A percentile compares a stretch with the other conserved stretches of the same genome.
phyloP scores from a whole-genome alignment of 176 grass and related monocot species.

The Puya raimondii region DNA sequence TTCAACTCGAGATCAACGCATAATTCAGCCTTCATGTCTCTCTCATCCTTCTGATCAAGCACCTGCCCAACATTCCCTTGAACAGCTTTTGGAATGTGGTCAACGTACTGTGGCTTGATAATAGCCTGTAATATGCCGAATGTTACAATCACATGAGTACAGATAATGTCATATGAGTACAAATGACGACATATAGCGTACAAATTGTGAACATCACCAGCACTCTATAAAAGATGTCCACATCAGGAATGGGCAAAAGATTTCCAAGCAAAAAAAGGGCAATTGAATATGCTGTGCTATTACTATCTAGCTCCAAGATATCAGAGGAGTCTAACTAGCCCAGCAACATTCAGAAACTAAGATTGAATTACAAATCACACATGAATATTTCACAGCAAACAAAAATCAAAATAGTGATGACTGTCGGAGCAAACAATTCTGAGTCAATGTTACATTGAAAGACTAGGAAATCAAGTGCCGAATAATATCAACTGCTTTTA shows the following conservation, averaged over 20 bases:
- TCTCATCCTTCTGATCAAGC: constrained; percentile 44
- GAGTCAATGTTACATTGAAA: no score
- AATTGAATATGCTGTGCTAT: neutral
- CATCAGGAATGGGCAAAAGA: neutral
- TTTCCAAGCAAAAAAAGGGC: neutral
- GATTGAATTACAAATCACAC: no score
- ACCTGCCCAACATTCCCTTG: constrained; percentile 60
- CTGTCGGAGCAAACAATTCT: no score
- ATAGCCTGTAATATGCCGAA: constrained; percentile 34
- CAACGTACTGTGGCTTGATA: constrained; percentile 64
- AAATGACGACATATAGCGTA: neutral
- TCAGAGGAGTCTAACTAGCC: neutral
- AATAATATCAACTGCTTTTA: no score
- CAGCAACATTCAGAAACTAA: neutral
- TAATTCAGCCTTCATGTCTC: constrained; percentile 36
- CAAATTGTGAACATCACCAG: neutral
- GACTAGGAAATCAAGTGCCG: no score
- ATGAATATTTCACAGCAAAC: no score
- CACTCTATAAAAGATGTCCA: neutral
- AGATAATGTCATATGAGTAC: neutral
- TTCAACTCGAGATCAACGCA: constrained; percentile 56
- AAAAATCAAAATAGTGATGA: no score
- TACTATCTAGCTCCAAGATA: neutral
- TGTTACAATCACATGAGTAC: neutral
- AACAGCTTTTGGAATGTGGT: constrained; percentile 63